Conservation (phyloP, 257 asterid species). For the Ligustrum vulgare region DNA sequence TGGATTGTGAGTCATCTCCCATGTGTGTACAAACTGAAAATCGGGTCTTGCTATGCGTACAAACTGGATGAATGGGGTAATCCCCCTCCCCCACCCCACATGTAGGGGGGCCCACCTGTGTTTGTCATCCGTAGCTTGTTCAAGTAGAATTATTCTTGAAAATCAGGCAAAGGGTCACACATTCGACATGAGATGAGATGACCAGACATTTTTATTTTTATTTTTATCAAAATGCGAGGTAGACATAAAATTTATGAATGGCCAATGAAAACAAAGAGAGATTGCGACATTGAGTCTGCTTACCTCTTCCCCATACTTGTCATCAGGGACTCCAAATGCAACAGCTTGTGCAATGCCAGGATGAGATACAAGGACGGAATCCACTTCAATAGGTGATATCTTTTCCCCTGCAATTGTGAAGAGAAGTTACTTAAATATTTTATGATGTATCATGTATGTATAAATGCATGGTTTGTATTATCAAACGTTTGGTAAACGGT, state of each 20-base stretch:
- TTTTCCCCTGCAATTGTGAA: conserved; percentile 70
- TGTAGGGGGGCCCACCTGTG: too few relatives aligned
- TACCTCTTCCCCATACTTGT: conserved; percentile 98
- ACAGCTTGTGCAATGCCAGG: conserved; percentile 85
- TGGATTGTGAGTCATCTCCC: conserved; percentile 9
- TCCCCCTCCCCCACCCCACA: too few relatives aligned
- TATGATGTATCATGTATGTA: background rate
- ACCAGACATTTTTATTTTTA: background rate
- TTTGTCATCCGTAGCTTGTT: too few relatives aligned
- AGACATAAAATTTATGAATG: background rate
- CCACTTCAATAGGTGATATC: conserved; percentile 97
- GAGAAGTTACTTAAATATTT: background rate
- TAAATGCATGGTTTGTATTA: background rate
- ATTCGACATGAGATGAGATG: background rate
- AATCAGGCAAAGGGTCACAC: conserved; percentile 1
- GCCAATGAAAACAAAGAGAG: background rate
- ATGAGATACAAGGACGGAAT: conserved; percentile 80
- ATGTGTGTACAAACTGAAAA: conserved; percentile 5
- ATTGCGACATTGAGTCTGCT: conserved; percentile 11
- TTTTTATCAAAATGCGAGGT: conserved; percentile 11
- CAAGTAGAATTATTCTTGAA: too few relatives aligned
- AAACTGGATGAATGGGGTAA: too few relatives aligned
- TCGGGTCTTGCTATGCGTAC: too few relatives aligned
- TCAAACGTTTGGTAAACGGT: conserved; percentile 4
- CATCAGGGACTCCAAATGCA: conserved; percentile 96